A percentile compares a stretch with the other conserved stretches of the same genome.
These are phyloP conservation scores for Candida lessepsii DNA, from an alignment of 805 yeast species.

Conservation along the genomic window DNA sequence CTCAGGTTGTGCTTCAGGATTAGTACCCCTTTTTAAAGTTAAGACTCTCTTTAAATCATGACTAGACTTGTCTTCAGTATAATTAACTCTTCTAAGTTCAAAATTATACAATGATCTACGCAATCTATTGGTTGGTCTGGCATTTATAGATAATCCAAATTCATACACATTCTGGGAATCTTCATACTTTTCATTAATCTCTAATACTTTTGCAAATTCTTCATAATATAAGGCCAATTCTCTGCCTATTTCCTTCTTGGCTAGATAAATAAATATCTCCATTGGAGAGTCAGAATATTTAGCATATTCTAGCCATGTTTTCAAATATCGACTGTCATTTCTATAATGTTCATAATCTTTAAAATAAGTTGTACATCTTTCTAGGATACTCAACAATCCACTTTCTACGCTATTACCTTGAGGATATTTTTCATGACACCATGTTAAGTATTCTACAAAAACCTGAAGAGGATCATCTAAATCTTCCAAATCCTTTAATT, in stretches of 20 bases:
- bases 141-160: constrained; percentile 56
- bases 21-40: constrained; percentile 36
- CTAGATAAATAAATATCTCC: constrained; percentile 69
- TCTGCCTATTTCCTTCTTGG: constrained; percentile 68
- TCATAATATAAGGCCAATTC: constrained; percentile 73
- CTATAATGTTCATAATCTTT: constrained; percentile 65
- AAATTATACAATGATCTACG: constrained; percentile 43
- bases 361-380: constrained; percentile 68
- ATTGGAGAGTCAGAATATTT: constrained; percentile 65
- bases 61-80: constrained; percentile 13
- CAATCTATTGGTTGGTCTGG: constrained; percentile 57
- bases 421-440: constrained; percentile 65
- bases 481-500: constrained; percentile 52
- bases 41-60: constrained; percentile 20
- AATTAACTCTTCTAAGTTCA: constrained; percentile 31
- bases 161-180: constrained; percentile 63
- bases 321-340: constrained; percentile 78
- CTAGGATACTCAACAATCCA: constrained; percentile 64
- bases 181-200: constrained; percentile 41
- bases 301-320: constrained; percentile 79
- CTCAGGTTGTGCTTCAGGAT: constrained; percentile 11
- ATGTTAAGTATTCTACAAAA: constrained; percentile 69
- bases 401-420: constrained; percentile 61
- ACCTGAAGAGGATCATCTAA: constrained; percentile 82
- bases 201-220: constrained; percentile 67